A percentile compares a stretch with the other conserved stretches of the same genome.
Evolutionary conservation across 208 protist species (phyloP).

Genomic region (Crithidia bombi): DNA sequence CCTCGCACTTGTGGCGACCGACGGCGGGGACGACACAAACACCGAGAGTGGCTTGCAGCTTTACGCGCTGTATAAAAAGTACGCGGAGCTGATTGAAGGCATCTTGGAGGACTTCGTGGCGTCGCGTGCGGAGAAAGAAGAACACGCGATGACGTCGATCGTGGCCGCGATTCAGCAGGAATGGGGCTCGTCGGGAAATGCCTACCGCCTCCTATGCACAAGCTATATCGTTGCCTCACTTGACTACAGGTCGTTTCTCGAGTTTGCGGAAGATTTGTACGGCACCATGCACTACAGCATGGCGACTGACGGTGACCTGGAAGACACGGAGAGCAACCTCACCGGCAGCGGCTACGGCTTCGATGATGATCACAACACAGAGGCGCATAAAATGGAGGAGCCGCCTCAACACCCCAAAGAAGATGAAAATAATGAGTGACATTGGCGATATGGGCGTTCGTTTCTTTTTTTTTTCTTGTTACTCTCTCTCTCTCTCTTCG

Average conservation of each 20-base stretch:
- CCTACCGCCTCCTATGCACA: constrained; percentile 58
- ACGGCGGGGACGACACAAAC: constrained; percentile 38
- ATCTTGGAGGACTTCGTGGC: constrained; percentile 61
- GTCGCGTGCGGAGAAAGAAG: constrained; percentile 14
- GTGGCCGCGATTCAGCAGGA: constrained; percentile 56
- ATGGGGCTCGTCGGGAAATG: constrained; percentile 38
- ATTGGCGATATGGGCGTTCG: not conserved
- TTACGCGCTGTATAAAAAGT: constrained; percentile 64
- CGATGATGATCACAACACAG: constrained; percentile 4
- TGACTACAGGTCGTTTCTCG: constrained; percentile 72
- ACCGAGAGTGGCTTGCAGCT: constrained; percentile 50
- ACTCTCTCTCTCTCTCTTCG: not conserved
- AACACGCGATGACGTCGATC: constrained; percentile 37
- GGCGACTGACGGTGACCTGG: constrained; percentile 3
- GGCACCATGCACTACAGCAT: constrained; percentile 45
- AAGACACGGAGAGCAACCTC: constrained; percentile 17
- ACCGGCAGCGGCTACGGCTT: not conserved
- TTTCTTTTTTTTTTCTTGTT: not conserved
- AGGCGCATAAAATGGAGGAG: not conserved
- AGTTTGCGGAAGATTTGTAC: constrained; percentile 67
- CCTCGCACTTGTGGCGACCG: constrained; percentile 31
- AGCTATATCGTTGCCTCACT: constrained; percentile 75
- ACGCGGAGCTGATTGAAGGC: constrained; percentile 53
- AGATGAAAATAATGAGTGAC: not conserved
- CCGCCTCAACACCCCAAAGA: not conserved